Conservation (phyloP, 768 basidiomycete species). For the Phlegmacium glaucopus region DNA sequence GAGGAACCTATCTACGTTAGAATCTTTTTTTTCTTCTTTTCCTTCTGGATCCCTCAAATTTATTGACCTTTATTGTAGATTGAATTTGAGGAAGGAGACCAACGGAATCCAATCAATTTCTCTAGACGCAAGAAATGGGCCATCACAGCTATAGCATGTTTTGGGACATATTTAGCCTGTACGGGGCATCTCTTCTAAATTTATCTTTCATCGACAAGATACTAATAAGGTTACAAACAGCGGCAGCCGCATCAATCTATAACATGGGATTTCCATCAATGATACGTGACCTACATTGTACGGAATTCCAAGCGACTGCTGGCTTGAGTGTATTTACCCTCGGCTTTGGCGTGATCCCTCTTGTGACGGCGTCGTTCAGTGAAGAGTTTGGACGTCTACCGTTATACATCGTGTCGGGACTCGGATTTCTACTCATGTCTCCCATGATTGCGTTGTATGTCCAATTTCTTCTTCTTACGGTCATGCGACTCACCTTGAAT, state of each 20-base stretch:
- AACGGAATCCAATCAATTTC: conserved; percentile 35
- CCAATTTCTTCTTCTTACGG: not conserved
- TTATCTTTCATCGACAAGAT: not conserved
- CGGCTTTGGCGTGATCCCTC: conserved; percentile 61
- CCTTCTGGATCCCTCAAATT: not conserved
- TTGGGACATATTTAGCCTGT: conserved; percentile 48
- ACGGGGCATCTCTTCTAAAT: conserved; percentile 17
- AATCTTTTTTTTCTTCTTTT: conserved; percentile 19
- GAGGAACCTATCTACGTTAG: not conserved
- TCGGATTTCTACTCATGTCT: conserved; percentile 51
- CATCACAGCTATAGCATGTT: conserved; percentile 44
- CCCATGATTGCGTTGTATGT: conserved; percentile 40
- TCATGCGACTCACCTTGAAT: conserved; percentile 10
- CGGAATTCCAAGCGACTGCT: conserved; percentile 41
- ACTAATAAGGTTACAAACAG: conserved; percentile 26
- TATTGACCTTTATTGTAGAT: too few relatives aligned
- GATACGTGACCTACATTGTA: conserved; percentile 46
- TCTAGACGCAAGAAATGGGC: conserved; percentile 37
- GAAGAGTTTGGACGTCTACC: conserved; percentile 71
- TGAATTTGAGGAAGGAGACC: conserved; percentile 8
- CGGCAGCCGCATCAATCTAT: conserved; percentile 49
- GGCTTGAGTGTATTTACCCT: conserved; percentile 53
- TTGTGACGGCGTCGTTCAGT: conserved; percentile 65
- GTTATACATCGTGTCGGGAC: conserved; percentile 48
- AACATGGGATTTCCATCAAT: conserved; percentile 56